Percentiles rank a stretch among this genome's conserved stretches.
These are phyloP conservation scores for Licmophora abbreviata DNA, from an alignment of 108 stramenopile species.

Conservation along the genomic window DNA sequence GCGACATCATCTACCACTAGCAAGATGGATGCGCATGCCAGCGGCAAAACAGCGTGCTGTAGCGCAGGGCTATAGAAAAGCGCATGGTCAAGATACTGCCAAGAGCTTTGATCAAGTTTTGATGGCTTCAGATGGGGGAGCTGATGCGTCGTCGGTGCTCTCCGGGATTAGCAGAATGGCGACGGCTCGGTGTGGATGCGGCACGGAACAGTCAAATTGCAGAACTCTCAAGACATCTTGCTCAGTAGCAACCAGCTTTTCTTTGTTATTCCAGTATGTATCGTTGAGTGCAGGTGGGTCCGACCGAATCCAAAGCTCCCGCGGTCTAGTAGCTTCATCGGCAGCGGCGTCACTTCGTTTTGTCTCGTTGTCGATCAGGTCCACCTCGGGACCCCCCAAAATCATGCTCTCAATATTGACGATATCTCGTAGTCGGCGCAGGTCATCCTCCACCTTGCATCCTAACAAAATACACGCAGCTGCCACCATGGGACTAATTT, in stretches of 20 bases:
- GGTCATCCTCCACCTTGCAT: slow-evolving; percentile 71
- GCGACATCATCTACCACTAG: slow-evolving; percentile 26
- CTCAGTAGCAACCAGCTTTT: slow-evolving; percentile 54
- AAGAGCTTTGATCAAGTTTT: slow-evolving; percentile 9
- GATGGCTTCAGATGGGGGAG: background rate
- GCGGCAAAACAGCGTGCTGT: slow-evolving; percentile 19
- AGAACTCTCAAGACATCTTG: slow-evolving; percentile 63
- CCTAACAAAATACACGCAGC: slow-evolving; percentile 63
- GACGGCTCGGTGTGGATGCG: slow-evolving; percentile 69
- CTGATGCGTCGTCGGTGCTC: slow-evolving; percentile 1
- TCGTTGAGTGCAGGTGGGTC: slow-evolving; percentile 39
- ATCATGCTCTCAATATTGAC: slow-evolving; percentile 57
- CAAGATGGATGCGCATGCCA: slow-evolving; percentile 49
- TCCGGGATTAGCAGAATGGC: slow-evolving; percentile 4
- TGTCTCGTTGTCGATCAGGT: slow-evolving; percentile 1
- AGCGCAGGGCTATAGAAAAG: slow-evolving; percentile 36
- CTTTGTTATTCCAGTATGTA: slow-evolving; percentile 63
- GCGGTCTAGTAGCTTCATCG: slow-evolving; percentile 3
- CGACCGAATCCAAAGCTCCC: background rate
- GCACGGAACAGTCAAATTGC: slow-evolving; percentile 63
- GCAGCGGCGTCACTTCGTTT: background rate
- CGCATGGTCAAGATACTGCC: slow-evolving; percentile 40
- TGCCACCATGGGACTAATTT: slow-evolving; percentile 45
- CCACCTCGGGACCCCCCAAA: too few relatives aligned
- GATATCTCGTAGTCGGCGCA: slow-evolving; percentile 68